These are phyloP conservation scores for Neofusicoccum cordaticola DNA, from an alignment of 2,329 filamentous ascomycete genomes.

Conservation along the genomic window DNA sequence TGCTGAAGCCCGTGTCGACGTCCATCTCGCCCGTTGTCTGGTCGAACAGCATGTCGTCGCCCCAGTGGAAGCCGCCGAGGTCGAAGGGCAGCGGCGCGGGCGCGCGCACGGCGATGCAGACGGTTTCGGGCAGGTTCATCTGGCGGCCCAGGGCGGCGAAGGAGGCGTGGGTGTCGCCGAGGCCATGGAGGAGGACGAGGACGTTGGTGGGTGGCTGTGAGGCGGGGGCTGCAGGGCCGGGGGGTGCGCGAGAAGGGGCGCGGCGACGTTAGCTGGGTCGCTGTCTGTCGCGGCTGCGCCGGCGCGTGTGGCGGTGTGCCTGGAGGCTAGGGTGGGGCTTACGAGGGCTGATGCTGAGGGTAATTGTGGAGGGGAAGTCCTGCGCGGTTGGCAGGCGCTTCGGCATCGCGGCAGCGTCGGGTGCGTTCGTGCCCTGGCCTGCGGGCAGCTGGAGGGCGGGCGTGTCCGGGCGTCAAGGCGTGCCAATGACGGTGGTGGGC, in stretches of 20 bases:
- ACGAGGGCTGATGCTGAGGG: slow-evolving; percentile 46
- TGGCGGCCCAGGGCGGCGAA: slow-evolving; percentile 68
- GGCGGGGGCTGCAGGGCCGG: slow-evolving; percentile 9
- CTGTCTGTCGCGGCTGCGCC: slow-evolving; percentile 8
- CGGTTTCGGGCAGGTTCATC: slow-evolving; percentile 72
- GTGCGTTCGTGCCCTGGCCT: background rate
- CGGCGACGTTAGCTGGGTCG: background rate
- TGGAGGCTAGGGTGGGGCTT: slow-evolving; percentile 25
- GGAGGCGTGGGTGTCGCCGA: slow-evolving; percentile 70
- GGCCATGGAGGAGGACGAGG: slow-evolving; percentile 78
- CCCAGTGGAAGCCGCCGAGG: slow-evolving; percentile 63
- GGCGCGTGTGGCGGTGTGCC: slow-evolving; percentile 17
- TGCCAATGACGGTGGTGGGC: background rate
- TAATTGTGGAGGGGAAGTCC: slow-evolving; percentile 43
- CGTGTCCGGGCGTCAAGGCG: background rate
- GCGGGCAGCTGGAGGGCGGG: background rate
- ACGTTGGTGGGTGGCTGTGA: slow-evolving; percentile 66
- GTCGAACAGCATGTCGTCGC: slow-evolving; percentile 58
- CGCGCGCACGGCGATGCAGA: slow-evolving; percentile 71
- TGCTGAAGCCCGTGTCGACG: slow-evolving; percentile 52
- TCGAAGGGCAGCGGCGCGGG: slow-evolving; percentile 67
- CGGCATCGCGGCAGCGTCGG: slow-evolving; percentile 31
- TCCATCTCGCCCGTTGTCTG: slow-evolving; percentile 52
- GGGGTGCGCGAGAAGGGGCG: background rate
- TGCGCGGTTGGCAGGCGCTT: slow-evolving; percentile 41